Conservation (phyloP, 106 monocot species). For the Dioscorea alata region DNA sequence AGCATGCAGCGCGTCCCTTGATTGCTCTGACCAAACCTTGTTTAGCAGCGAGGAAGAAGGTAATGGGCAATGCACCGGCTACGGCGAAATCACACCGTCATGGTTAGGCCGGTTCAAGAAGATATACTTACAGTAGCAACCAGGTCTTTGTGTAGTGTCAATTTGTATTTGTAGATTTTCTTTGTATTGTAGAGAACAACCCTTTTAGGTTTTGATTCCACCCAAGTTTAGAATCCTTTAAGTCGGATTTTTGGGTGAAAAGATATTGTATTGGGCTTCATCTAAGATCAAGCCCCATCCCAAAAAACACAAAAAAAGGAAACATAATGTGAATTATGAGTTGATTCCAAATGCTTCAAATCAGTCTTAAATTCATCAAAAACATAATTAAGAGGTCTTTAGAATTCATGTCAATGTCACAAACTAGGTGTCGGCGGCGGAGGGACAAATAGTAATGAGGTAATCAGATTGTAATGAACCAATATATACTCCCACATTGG, state of each 20-base stretch:
- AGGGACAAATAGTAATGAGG: constrained; percentile 58
- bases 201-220: not conserved
- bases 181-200: not conserved
- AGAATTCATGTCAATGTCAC: not conserved
- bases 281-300: constrained; percentile 16
- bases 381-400: not conserved
- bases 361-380: not conserved
- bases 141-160: constrained; percentile 8
- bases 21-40: constrained; percentile 95
- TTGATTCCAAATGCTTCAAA: not conserved
- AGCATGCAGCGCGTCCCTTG: constrained; percentile 82
- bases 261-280: constrained; percentile 5
- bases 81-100: constrained; percentile 61
- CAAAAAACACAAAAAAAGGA: not conserved
- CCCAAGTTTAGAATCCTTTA: constrained; percentile 20
- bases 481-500: no score
- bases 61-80: constrained; percentile 86
- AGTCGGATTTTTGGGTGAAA: constrained; percentile 18
- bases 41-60: constrained; percentile 92
- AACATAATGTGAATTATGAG: not conserved
- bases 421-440: not conserved
- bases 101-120: constrained; percentile 60
- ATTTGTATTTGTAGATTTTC: not conserved
- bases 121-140: constrained; percentile 28
- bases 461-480: no score